phyloP scores from a whole-genome alignment of 2,329 filamentous ascomycete genomes.

The Zymoseptoria ardabiliae region DNA sequence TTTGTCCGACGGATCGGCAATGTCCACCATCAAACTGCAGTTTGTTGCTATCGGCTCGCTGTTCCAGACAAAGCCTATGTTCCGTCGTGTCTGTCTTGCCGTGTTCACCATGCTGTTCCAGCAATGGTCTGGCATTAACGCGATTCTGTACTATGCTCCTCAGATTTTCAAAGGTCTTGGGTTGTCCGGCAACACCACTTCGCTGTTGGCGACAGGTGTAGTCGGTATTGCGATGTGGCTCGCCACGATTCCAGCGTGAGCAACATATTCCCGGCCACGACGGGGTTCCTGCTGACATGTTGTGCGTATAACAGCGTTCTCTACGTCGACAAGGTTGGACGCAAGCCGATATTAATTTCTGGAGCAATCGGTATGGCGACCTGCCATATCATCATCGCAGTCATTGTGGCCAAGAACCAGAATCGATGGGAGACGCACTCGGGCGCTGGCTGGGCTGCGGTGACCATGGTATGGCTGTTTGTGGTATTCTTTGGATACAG shows the following conservation, averaged over 20 bases:
- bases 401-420: conserved; percentile 58
- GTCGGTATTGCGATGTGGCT: conserved; percentile 65
- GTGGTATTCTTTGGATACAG: conserved; percentile 56
- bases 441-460: conserved; percentile 63
- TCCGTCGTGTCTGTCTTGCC: conserved; percentile 58
- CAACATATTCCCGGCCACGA: background rate
- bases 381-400: conserved; percentile 49
- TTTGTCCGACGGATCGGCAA: conserved; percentile 49
- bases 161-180: conserved; percentile 43
- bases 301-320: conserved; percentile 37
- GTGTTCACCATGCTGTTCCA: conserved; percentile 40
- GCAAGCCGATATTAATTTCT: conserved; percentile 33
- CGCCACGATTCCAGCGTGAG: conserved; percentile 54
- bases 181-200: conserved; percentile 40
- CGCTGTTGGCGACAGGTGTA: conserved; percentile 62
- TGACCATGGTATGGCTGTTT: conserved; percentile 66
- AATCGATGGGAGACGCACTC: conserved; percentile 50
- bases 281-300: background rate
- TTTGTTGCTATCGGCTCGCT: conserved; percentile 60
- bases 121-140: conserved; percentile 47
- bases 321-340: conserved; percentile 53
- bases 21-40: conserved; percentile 56
- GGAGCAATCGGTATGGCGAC: conserved; percentile 32
- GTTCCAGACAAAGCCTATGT: conserved; percentile 59
- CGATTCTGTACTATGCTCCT: conserved; percentile 43